Evolutionary conservation across 352 stramenopile genomes (phyloP), one percentile per base, ranked within the genome.

Genomic region (Globisporangium nodosum): DNA sequence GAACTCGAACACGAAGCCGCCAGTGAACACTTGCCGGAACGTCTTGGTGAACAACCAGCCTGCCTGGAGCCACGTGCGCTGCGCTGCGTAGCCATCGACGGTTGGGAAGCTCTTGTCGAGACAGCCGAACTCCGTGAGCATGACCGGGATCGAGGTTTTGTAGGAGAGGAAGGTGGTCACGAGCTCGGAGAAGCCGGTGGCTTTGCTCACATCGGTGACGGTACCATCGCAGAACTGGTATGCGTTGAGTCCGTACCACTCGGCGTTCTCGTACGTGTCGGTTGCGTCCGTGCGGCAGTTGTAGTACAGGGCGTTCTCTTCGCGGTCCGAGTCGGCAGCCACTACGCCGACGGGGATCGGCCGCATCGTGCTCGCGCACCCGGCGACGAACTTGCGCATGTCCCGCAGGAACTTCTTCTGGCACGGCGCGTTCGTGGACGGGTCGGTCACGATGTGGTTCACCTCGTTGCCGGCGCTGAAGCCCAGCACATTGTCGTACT

Each of bases 371-470:
- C 18, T 31, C 1, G 52, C 33, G 52, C 88, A 96, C 3, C 49
- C 56, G 1, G 52, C 58, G 12, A 92, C 69, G 68, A 88, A 96
- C 9, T 58, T 62, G 43, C 86, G 72, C 81, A 96, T 92, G 56
- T 96, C 88, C 4, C 74, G 69, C 39, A 96, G 67, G 52, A 95
- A 94, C 61, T 95, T 95, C 66, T 96, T 96, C 59, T 94, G 82
- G 64, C 88, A 96, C 9, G 87, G 77, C 11, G 78, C 83, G 52
- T 95, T 94, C 11, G 69, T 65, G 11, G 57, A 60, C 0, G 66
- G 55, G 13, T 71, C 62, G 0, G 49, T 45, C 8, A 85, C 70
- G n/a, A 75, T 69, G 54, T 93, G 70, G 59, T 93, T 94, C 31
- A 92, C 64, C 64, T 96, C 86, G 65, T 95, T 96, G 40, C 85